These are phyloP conservation scores for Phlegmacium glaucopus DNA, from an alignment of 768 basidiomycete species.

Conservation along the genomic window DNA sequence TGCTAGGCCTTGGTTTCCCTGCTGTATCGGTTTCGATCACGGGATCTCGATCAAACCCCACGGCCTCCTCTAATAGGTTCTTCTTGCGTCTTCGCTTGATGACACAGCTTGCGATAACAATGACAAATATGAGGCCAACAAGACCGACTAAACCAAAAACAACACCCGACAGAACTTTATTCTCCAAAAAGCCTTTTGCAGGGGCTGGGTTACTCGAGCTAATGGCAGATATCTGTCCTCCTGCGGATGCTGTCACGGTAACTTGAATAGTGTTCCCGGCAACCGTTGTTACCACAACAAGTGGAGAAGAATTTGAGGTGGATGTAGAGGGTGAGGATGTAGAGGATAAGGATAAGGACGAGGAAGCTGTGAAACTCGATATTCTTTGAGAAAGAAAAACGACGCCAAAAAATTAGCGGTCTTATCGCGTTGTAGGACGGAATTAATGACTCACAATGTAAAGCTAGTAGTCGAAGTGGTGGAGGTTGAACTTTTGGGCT, in stretches of 20 bases:
- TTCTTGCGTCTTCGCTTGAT: too few relatives aligned
- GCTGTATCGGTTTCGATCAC: slow-evolving; percentile 14
- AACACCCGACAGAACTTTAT: too few relatives aligned
- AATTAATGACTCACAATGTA: background rate
- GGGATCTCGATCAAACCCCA: slow-evolving; percentile 57
- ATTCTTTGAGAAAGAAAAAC: background rate
- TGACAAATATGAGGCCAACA: too few relatives aligned
- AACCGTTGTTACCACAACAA: background rate
- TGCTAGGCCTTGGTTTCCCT: slow-evolving; percentile 26
- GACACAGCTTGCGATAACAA: too few relatives aligned
- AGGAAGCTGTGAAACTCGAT: slow-evolving; percentile 1
- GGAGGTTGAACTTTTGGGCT: too few relatives aligned
- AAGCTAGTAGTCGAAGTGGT: background rate
- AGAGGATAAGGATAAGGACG: slow-evolving; percentile 6
- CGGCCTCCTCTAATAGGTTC: slow-evolving; percentile 40
- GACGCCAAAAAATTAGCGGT: background rate
- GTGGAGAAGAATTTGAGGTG: slow-evolving; percentile 1
- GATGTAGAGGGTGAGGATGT: too few relatives aligned
- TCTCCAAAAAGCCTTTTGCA: too few relatives aligned
- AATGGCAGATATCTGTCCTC: too few relatives aligned
- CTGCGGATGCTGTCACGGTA: slow-evolving; percentile 7
- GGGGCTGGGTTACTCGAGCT: too few relatives aligned
- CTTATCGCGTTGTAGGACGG: background rate
- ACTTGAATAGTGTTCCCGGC: slow-evolving; percentile 2
- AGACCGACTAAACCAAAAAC: too few relatives aligned